A percentile compares a stretch with the other conserved stretches of the same genome.
These are phyloP conservation scores for Petunia hybrid DNA, from an alignment of 305 asterid genomes.

Conservation along the genomic window DNA sequence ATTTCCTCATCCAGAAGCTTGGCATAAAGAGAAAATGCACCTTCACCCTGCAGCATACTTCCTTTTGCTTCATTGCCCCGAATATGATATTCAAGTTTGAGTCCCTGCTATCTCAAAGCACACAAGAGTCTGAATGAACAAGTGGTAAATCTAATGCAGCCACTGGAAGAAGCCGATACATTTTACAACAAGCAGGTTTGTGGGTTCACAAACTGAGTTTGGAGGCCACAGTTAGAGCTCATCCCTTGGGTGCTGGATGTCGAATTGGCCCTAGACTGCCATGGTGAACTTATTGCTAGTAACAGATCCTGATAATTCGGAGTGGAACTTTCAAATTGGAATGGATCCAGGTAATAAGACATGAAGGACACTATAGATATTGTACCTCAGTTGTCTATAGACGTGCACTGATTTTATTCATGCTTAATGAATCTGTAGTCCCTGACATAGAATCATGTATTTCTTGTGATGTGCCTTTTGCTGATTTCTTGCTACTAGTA, in stretches of 20 bases:
- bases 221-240: not conserved
- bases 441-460: slow-evolving; percentile 39
- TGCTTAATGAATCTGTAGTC: slow-evolving; percentile 40
- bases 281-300: not conserved
- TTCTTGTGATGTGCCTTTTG: slow-evolving; percentile 39
- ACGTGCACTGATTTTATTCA: slow-evolving; percentile 56
- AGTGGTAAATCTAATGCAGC: slow-evolving; percentile 21
- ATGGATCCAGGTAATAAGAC: not conserved
- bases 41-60: slow-evolving; percentile 27
- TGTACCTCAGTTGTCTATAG: slow-evolving; percentile 46
- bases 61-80: not conserved
- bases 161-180: not conserved
- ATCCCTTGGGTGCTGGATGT: not conserved
- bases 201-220: slow-evolving; percentile 5
- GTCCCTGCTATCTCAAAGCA: not conserved
- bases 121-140: not conserved
- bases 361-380: not conserved
- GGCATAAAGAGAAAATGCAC: not conserved
- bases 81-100: not conserved
- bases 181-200: not conserved
- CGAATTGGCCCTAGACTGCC: not conserved
- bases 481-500: slow-evolving; percentile 34
- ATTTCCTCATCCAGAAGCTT: slow-evolving; percentile 4
- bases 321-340: slow-evolving; percentile 4
- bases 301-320: slow-evolving; percentile 12